Evolutionary conservation across 2,329 filamentous ascomycete species (phyloP).

Genomic region (Exophiala mesophila): DNA sequence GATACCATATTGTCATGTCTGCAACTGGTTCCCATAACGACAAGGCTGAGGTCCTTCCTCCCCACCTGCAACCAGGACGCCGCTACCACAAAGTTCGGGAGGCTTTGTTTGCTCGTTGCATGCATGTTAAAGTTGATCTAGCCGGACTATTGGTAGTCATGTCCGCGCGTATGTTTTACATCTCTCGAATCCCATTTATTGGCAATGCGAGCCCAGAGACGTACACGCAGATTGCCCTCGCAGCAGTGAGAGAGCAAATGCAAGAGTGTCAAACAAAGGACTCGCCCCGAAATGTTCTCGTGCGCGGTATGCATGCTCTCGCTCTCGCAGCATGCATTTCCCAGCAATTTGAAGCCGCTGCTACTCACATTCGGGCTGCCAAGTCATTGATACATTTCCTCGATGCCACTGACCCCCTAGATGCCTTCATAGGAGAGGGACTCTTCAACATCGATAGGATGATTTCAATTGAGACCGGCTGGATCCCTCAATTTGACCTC

Average conservation of each 20-base stretch:
- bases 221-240: slow-evolving; percentile 9
- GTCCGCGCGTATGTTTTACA: slow-evolving; percentile 12
- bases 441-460: slow-evolving; percentile 10
- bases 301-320: slow-evolving; percentile 10
- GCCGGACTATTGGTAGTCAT: slow-evolving; percentile 7
- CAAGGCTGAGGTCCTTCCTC: slow-evolving; percentile 14
- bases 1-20: slow-evolving; percentile 8
- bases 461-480: slow-evolving; percentile 13
- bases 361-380: slow-evolving; percentile 8
- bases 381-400: slow-evolving; percentile 4
- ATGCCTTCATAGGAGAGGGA: slow-evolving; percentile 6
- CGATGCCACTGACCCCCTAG: slow-evolving; percentile 2
- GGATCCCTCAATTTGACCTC: slow-evolving; percentile 7
- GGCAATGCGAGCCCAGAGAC: slow-evolving; percentile 6
- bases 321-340: slow-evolving; percentile 12
- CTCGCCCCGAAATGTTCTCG: slow-evolving; percentile 1
- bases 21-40: slow-evolving; percentile 9
- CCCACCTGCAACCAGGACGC: slow-evolving; percentile 10
- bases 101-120: slow-evolving; percentile 2
- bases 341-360: slow-evolving; percentile 11
- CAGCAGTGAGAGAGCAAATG: slow-evolving; percentile 8
- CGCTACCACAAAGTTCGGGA: slow-evolving; percentile 10
- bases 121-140: slow-evolving; percentile 10
- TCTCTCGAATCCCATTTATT: slow-evolving; percentile 8
- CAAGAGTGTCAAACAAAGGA: slow-evolving; percentile 9